Base-by-base conservation (phyloP, 148 eudicot species). In the Euryodendron excelsum region DNA sequence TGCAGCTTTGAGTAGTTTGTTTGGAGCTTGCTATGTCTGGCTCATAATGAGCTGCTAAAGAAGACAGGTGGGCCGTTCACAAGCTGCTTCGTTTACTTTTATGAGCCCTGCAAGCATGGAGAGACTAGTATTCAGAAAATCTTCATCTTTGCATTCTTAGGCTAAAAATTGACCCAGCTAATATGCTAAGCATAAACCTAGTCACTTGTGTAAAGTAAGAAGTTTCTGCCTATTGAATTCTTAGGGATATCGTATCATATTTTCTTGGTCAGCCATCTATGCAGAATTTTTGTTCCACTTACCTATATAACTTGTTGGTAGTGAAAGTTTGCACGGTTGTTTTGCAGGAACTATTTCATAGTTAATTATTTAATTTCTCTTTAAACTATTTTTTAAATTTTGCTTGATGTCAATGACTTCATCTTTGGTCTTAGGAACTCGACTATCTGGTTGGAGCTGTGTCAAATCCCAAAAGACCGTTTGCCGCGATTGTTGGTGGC, bases 401-500 rank as follows among this genome's bases (percentile, higher is more conserved):
- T 52, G 5, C 5, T 41, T 53, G n/a, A n/a, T 53, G 20, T 53
- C n/a, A 53, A 53, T 78, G 72, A 5, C 58, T 80, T 47, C 37
- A 23, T 39, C 56, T 41, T 37, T 73, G 77, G 14, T 79, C 18
- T 48, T 72, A 94, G 98, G 98, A 92, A 78, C 94, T 92, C 74
- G 97, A 94, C 82, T 94, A 94, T 78, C 88, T 94, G 53, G 96
- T 86, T 76, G 97, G 96, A 69, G 97, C 97, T 52, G 97, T 94
- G 61, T 64, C 93, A 48, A 88, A 89, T 70, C 97, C 96, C 21
- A 90, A 92, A 88, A 91, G 81, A 83, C 98, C 97, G 68, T 94
- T 94, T 90, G 98, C 97, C 73, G 98, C 98, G 4, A 90, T 94
- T 75, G 92, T 94, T 82, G 98, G 98, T 82, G 97, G 98, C 78